Conservation (phyloP, 2,329 filamentous ascomycete species). For the Aspergillus uvarum region DNA sequence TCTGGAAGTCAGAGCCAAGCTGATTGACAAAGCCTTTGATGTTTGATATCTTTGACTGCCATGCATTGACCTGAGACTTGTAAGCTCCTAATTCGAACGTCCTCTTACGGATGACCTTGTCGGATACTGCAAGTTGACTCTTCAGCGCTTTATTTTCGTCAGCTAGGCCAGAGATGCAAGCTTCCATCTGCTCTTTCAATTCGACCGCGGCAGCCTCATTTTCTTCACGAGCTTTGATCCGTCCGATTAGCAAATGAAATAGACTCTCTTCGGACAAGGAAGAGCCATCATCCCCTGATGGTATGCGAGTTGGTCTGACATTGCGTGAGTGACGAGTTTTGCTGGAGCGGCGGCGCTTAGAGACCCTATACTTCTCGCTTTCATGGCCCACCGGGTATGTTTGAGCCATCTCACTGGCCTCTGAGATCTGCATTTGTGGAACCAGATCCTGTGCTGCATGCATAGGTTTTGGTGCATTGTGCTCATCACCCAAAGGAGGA, state of each 20-base stretch:
- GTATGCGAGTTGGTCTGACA: not conserved
- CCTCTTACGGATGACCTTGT: constrained; percentile 21
- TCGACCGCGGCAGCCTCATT: constrained; percentile 25
- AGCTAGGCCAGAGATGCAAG: constrained; percentile 23
- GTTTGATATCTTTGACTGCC: constrained; percentile 36
- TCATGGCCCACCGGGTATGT: not conserved
- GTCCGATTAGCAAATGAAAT: constrained; percentile 37
- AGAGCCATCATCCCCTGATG: not conserved
- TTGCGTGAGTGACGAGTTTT: not conserved
- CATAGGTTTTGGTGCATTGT: not conserved
- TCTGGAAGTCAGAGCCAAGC: constrained; percentile 35
- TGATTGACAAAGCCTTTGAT: constrained; percentile 34
- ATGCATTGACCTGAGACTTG: constrained; percentile 29
- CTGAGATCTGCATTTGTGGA: not conserved
- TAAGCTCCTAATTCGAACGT: constrained; percentile 22
- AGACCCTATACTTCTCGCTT: constrained; percentile 13
- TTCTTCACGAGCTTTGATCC: constrained; percentile 37
- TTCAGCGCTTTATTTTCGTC: constrained; percentile 32
- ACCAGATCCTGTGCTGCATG: not conserved
- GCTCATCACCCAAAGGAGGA: not conserved
- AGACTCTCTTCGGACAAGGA: constrained; percentile 36
- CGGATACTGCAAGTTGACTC: constrained; percentile 20
- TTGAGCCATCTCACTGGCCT: not conserved
- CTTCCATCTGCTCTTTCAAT: constrained; percentile 29
- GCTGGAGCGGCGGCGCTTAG: constrained; percentile 18